Conservation (phyloP, 352 stramenopile genomes). For the Pythium insidiosum region DNA sequence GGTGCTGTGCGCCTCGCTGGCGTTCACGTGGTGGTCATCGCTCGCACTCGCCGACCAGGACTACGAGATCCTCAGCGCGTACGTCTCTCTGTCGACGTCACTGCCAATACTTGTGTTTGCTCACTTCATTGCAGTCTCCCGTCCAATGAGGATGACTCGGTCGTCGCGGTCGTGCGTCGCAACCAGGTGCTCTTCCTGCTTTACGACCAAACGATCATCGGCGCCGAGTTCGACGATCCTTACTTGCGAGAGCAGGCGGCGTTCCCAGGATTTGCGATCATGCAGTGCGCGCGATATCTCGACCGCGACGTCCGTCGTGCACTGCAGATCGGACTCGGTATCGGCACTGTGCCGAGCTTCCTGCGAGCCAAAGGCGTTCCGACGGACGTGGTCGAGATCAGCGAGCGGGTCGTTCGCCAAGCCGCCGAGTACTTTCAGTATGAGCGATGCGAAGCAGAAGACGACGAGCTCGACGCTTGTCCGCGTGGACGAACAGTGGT, state of each 20-base stretch:
- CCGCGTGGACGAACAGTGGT: conserved; percentile 44
- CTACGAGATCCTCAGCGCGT: conserved; percentile 19
- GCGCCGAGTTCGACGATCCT: conserved; percentile 64
- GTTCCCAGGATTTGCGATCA: conserved; percentile 77
- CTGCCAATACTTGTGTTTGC: neutral
- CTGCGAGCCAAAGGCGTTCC: conserved; percentile 46
- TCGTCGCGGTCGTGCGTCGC: conserved; percentile 47
- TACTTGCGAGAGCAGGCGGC: conserved; percentile 47
- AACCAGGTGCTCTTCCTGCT: conserved; percentile 47
- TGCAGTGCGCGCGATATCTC: conserved; percentile 62
- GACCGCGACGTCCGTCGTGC: conserved; percentile 27
- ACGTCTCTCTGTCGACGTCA: neutral
- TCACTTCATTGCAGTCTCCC: conserved; percentile 2
- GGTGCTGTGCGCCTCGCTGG: too few species aligned
- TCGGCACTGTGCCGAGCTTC: conserved; percentile 64
- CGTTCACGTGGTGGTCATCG: too few species aligned
- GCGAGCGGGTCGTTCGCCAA: conserved; percentile 46
- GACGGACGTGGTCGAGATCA: conserved; percentile 78
- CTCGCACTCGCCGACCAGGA: neutral
- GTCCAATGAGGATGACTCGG: conserved; percentile 35
- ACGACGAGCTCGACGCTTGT: conserved; percentile 30
- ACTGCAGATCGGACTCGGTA: conserved; percentile 61
- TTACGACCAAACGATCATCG: conserved; percentile 76
- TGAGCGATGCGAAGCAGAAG: conserved; percentile 40
- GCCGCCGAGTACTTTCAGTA: conserved; percentile 70